Evolutionary conservation across 495 filamentous ascomycete species (phyloP).

Genomic region (Podospora sp.): DNA sequence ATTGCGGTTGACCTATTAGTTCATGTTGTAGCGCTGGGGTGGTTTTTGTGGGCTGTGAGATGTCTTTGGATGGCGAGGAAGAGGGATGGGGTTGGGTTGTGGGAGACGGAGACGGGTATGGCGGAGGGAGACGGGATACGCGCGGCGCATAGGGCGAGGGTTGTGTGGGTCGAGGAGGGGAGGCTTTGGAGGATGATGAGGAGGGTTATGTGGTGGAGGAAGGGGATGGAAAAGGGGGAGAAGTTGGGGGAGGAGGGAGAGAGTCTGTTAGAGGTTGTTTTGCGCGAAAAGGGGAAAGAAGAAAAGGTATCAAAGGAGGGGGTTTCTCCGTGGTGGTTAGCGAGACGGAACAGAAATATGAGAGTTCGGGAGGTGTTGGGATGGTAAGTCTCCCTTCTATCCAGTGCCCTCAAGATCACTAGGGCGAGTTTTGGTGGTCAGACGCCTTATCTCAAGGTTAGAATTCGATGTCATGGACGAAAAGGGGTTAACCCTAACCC

Average conservation of each 20-base stretch:
- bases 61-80: neutral
- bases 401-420: too few species aligned
- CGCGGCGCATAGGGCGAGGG: neutral
- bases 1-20: conserved; percentile 10
- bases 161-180: neutral
- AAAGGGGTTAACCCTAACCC: too few species aligned
- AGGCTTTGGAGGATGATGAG: neutral
- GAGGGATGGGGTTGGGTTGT: neutral
- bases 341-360: neutral
- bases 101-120: neutral
- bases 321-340: neutral
- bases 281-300: neutral
- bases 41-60: neutral
- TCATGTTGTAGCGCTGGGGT: conserved; percentile 2
- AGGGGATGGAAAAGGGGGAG: neutral
- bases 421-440: too few species aligned
- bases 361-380: neutral
- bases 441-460: too few species aligned
- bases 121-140: neutral
- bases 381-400: neutral
- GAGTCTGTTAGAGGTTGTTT: neutral
- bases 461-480: too few species aligned
- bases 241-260: neutral
- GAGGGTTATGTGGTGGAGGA: neutral
- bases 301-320: neutral